These are phyloP conservation scores for Colletotrichum lindemuthianum DNA, from an alignment of 2,329 filamentous ascomycete genomes.

Conservation along the genomic window DNA sequence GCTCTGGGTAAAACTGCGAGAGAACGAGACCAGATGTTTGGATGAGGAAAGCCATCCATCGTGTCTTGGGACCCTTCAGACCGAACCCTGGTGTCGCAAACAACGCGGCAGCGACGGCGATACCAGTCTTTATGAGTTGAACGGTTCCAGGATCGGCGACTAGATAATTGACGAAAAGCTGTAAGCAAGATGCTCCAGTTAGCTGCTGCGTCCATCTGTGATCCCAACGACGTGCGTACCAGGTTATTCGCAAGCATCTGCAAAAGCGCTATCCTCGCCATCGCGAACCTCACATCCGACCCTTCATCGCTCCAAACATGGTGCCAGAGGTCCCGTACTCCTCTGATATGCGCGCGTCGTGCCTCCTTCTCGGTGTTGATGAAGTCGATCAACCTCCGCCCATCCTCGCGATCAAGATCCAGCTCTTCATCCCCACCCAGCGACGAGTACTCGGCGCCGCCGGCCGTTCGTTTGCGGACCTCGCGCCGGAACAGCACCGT, in stretches of 20 bases:
- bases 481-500: slow-evolving; percentile 41
- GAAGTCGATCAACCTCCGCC: not conserved
- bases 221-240: slow-evolving; percentile 22
- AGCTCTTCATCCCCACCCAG: slow-evolving; percentile 22
- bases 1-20: slow-evolving; percentile 43
- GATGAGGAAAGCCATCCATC: slow-evolving; percentile 46
- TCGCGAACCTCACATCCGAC: slow-evolving; percentile 41
- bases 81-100: slow-evolving; percentile 40
- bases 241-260: slow-evolving; percentile 47
- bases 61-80: slow-evolving; percentile 39
- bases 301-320: slow-evolving; percentile 38
- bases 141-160: slow-evolving; percentile 45
- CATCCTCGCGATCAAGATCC: slow-evolving; percentile 16
- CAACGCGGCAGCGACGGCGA: slow-evolving; percentile 43
- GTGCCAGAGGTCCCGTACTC: slow-evolving; percentile 27
- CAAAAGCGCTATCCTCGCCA: slow-evolving; percentile 43
- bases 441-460: slow-evolving; percentile 24
- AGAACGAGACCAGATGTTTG: slow-evolving; percentile 44
- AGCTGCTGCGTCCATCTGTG: not conserved
- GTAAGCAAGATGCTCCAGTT: not conserved
- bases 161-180: slow-evolving; percentile 45
- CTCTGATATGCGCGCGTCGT: not conserved
- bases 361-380: slow-evolving; percentile 3
- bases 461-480: slow-evolving; percentile 30
- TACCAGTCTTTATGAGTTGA: slow-evolving; percentile 43